Percentiles rank a stretch among this genome's conserved stretches.
Conservation (phyloP, 2,329 filamentous ascomycete genomes). For the Rhexocercosporidium sp. region DNA sequence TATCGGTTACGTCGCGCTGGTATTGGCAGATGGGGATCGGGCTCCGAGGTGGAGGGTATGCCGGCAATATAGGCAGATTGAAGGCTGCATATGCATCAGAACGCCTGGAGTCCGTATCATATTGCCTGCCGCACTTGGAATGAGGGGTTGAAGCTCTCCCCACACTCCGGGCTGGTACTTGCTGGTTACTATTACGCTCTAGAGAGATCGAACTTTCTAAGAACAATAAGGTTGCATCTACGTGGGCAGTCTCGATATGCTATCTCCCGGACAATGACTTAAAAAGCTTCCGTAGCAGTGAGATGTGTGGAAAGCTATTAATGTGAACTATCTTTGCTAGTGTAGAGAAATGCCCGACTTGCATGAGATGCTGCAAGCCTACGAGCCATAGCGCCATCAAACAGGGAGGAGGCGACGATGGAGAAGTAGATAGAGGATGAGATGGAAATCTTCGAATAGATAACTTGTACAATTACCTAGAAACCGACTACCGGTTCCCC, state of each 20-base stretch:
- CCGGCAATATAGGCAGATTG: constrained; percentile 20
- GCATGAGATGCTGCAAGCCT: constrained; percentile 3
- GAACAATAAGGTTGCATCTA: not conserved
- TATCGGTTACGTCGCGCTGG: not conserved
- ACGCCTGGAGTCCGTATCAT: not conserved
- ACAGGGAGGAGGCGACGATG: not conserved
- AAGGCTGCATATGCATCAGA: constrained; percentile 14
- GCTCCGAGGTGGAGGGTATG: not conserved
- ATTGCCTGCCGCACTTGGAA: not conserved
- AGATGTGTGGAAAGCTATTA: not conserved
- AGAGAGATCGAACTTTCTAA: not conserved
- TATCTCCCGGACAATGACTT: not conserved
- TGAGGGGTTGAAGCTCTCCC: constrained; percentile 19
- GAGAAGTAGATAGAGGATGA: not conserved
- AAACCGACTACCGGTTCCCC: not conserved
- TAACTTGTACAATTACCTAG: not conserved
- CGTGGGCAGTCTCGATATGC: not conserved
- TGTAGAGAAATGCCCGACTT: not conserved
- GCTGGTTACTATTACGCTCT: no score
- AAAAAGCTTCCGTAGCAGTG: not conserved
- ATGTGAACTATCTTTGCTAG: not conserved
- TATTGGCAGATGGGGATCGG: constrained; percentile 13
- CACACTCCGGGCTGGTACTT: not conserved
- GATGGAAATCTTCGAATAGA: not conserved
- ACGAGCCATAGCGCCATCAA: not conserved